Evolutionary conservation across 768 basidiomycete genomes (phyloP).

Genomic region (Boletus reticuloceps): DNA sequence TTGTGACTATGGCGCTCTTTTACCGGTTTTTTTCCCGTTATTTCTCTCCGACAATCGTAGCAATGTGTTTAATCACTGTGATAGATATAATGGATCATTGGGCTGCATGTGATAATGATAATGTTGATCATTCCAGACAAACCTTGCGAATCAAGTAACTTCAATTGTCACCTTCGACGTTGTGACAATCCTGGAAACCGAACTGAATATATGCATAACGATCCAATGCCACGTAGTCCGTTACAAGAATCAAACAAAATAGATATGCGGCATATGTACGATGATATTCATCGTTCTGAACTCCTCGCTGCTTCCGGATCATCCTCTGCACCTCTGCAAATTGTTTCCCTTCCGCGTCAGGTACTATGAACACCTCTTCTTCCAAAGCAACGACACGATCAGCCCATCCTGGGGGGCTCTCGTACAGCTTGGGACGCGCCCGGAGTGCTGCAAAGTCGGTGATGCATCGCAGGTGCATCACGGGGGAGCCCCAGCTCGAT

Average conservation of each 20-base stretch:
- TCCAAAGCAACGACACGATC: not conserved
- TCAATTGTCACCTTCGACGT: no score
- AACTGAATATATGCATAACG: not conserved
- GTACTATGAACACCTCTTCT: slow-evolving; percentile 1
- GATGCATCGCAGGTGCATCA: slow-evolving; percentile 8
- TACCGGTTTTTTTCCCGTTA: not conserved
- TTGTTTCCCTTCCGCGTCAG: not conserved
- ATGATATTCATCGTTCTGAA: slow-evolving; percentile 9
- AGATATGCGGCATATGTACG: slow-evolving; percentile 10
- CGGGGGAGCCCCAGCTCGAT: slow-evolving; percentile 8
- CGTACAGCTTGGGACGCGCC: slow-evolving; percentile 10
- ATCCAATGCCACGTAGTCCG: no score
- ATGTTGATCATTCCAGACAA: no score
- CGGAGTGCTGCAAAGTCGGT: slow-evolving; percentile 7
- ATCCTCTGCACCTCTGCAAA: not conserved
- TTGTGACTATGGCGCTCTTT: slow-evolving; percentile 5
- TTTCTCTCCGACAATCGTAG: slow-evolving; percentile 12
- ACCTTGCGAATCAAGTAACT: no score
- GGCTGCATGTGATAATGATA: not conserved
- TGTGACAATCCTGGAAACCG: no score
- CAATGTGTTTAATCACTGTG: slow-evolving; percentile 13
- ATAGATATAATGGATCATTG: slow-evolving; percentile 28
- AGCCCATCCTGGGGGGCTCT: not conserved
- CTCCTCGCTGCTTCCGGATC: slow-evolving; percentile 7
- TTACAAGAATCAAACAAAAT: not conserved